A percentile compares a stretch with the other conserved stretches of the same genome.
Evolutionary conservation across 371 early-diverging fungal genomes (phyloP).

Genomic region (Mortierella polycephala): DNA sequence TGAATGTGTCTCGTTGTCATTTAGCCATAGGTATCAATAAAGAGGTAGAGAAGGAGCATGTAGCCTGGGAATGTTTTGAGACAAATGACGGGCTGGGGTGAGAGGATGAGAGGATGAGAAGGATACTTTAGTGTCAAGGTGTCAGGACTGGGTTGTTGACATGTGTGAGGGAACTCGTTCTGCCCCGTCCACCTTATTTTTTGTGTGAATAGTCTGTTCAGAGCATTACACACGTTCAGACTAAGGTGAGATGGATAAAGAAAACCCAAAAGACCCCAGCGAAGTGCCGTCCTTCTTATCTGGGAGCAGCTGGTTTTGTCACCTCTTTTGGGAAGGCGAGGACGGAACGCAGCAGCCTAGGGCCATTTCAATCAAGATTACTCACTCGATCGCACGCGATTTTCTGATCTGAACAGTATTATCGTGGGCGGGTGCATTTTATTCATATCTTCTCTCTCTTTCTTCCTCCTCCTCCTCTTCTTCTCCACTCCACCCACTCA

Average conservation of each 20-base stretch:
- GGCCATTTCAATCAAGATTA: neutral
- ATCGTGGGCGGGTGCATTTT: constrained; percentile 1
- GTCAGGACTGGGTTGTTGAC: too few relatives aligned
- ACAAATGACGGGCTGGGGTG: too few relatives aligned
- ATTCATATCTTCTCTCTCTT: constrained; percentile 6
- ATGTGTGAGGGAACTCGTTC: neutral
- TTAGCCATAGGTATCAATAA: too few relatives aligned
- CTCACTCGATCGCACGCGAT: neutral
- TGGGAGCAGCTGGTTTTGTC: neutral
- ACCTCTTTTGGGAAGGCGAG: constrained; percentile 16
- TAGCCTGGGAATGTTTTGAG: too few relatives aligned
- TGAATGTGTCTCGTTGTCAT: neutral
- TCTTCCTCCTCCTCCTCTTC: constrained; percentile 1
- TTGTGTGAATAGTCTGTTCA: neutral
- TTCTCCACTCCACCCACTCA: constrained; percentile 5
- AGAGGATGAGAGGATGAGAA: too few relatives aligned
- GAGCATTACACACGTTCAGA: too few relatives aligned
- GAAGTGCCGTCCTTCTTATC: too few relatives aligned
- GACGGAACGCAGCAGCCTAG: neutral
- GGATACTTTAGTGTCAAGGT: too few relatives aligned
- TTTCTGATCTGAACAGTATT: neutral
- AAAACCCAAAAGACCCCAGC: too few relatives aligned
- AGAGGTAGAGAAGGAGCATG: too few relatives aligned
- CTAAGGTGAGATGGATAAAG: constrained; percentile 6
- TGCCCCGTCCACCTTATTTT: neutral